Evolutionary conservation across 129 eudicot genomes (phyloP), one percentile per base, ranked within the genome.

Genomic region (Escallonia rubra): DNA sequence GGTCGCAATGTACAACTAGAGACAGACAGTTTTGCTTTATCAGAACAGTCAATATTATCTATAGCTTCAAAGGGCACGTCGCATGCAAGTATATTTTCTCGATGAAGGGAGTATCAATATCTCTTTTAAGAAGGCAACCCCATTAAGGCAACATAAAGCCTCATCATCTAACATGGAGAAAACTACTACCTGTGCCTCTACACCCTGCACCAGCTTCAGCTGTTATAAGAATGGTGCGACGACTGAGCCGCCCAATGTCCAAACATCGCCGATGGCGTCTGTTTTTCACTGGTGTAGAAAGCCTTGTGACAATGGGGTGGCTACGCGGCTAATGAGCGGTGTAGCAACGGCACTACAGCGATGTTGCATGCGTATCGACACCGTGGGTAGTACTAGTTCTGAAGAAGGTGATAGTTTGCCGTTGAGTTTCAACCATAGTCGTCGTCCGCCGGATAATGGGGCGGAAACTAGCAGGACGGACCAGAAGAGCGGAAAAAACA

Each of bases 351-450:
- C 61, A 14, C 59, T 78, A 44, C 70, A 68, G 16, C 69, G 82
- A 11, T 72, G 71, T 48, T 72, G 82, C 73, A 68, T 72, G 10
- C 44, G 52, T 41, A 64, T 72, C 14, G 74, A 61, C 73, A 72
- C 78, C 23, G 56, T 40, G 13, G 66, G 63, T 54, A 74, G 72
- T 13, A 10, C 50, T 54, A 74, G 72, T 9, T 14, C 50, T 5
- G 78, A 71, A 41, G 65, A 66, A 43, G 73, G 41, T 10, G 67
- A 38, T 4, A 40, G 41, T 54, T 12, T 34, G 59, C 61, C 66
- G 10, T 23, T 60, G 53, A 41, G 53, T 11, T 48, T 46, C 10
- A 65, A 15, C 10, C 3, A 56, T 9, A 8, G 12, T 50, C 13
- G 11, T 7, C 8, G 12, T 50, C 55, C 13, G 1, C 55, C 2